Evolutionary conservation across 768 basidiomycete genomes (phyloP).

Genomic region (Nidularia pulvinata): DNA sequence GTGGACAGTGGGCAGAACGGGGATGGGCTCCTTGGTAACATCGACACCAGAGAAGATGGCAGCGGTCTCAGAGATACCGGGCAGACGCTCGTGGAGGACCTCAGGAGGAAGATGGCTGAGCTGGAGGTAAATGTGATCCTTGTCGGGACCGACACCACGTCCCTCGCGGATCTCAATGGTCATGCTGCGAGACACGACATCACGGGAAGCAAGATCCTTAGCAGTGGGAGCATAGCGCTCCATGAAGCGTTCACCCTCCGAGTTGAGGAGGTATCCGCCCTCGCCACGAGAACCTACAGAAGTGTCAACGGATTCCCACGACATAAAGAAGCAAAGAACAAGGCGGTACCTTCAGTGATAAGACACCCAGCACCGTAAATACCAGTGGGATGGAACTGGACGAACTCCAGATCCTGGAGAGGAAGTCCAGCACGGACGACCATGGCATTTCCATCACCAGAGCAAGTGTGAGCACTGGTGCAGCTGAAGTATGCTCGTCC

Average conservation of each 20-base stretch:
- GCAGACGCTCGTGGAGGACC: slow-evolving; percentile 93
- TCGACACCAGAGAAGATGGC: slow-evolving; percentile 99
- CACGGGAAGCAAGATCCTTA: slow-evolving; percentile 98
- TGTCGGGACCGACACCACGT: slow-evolving; percentile 97
- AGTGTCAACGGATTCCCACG: slow-evolving; percentile 1
- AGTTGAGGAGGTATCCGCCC: slow-evolving; percentile 98
- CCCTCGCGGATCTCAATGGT: slow-evolving; percentile 99
- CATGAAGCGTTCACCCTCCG: slow-evolving; percentile 99
- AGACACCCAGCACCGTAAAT: slow-evolving; percentile 99
- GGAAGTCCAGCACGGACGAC: slow-evolving; percentile 95
- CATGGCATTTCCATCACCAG: slow-evolving; percentile 99
- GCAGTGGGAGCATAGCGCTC: slow-evolving; percentile 99
- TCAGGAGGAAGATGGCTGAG: slow-evolving; percentile 97
- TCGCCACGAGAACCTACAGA: slow-evolving; percentile 92
- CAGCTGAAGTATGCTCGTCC: slow-evolving; percentile 98
- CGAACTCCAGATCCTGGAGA: slow-evolving; percentile 96
- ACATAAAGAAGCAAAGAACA: neutral
- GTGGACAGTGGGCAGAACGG: slow-evolving; percentile 97
- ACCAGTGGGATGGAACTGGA: slow-evolving; percentile 99
- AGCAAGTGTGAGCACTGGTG: slow-evolving; percentile 98
- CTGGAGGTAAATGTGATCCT: slow-evolving; percentile 96
- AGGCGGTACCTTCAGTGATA: slow-evolving; percentile 86
- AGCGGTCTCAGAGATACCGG: slow-evolving; percentile 99
- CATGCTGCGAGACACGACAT: slow-evolving; percentile 99
- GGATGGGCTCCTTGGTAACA: slow-evolving; percentile 99